Percentiles rank a stretch among this genome's conserved stretches.
Evolutionary conservation across 352 stramenopile species (phyloP).

Genomic region (Globisporangium canariense): DNA sequence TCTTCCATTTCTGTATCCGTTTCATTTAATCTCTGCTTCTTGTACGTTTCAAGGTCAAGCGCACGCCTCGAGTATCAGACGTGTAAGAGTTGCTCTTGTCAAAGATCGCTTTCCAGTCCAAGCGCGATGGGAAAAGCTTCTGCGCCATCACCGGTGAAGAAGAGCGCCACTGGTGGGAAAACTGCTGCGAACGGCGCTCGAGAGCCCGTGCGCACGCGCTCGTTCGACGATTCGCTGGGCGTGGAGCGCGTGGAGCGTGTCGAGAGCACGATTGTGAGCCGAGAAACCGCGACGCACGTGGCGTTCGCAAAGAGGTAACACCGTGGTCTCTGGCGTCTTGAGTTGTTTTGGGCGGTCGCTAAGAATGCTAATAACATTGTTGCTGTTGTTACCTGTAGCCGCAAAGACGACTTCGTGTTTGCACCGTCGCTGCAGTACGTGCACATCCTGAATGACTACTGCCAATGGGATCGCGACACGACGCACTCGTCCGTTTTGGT

Average conservation of each 20-base stretch:
- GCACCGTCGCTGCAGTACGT: constrained; percentile 58
- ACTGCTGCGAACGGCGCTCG: constrained; percentile 6
- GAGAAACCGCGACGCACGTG: constrained; percentile 67
- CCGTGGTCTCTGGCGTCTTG: neutral
- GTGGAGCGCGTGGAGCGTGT: constrained; percentile 29
- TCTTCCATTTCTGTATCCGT: neutral
- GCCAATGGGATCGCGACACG: constrained; percentile 33
- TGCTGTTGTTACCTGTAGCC: constrained; percentile 24
- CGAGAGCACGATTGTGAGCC: constrained; percentile 68
- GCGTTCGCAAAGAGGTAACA: constrained; percentile 65
- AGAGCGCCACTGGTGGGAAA: constrained; percentile 5
- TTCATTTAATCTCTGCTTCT: neutral
- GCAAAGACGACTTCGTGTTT: constrained; percentile 69
- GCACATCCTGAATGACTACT: constrained; percentile 69
- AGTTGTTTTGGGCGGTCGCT: neutral
- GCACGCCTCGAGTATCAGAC: neutral
- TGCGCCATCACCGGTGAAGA: constrained; percentile 29
- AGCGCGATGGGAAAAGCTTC: constrained; percentile 31
- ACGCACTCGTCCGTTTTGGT: constrained; percentile 45
- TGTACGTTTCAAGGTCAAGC: constrained; percentile 12
- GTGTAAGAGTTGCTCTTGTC: constrained; percentile 10
- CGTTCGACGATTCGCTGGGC: constrained; percentile 24
- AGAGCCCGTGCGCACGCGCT: constrained; percentile 15
- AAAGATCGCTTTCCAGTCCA: constrained; percentile 7
- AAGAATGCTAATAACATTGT: neutral